Base-by-base conservation (phyloP, 257 asterid species). In the Solanum microdontum region DNA sequence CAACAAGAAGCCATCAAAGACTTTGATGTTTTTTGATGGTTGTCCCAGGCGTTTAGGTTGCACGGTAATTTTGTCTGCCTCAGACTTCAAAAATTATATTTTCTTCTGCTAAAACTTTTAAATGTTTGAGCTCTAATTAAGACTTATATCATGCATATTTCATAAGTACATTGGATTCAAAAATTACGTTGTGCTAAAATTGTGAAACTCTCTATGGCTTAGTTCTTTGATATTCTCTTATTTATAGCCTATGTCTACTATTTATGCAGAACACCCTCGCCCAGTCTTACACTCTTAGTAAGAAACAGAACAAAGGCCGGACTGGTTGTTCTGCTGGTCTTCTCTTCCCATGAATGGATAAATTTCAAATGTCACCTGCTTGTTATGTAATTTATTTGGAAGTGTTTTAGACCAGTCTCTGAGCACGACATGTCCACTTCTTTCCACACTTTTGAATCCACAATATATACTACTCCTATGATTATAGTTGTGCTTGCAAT, bases 21-120 rank as follows among this genome's bases (percentile, higher is more conserved):
- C 99, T 11, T 91, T 97, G 91, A 97, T 97, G 99, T 94, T 91
- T 91, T 94, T 97, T 66, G 98, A 95, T 91, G 99, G 99, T 45
- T 97, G 99, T 91, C 96, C 98, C 4, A 91, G 96, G 90, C 98
- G 98, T 86, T 89, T 97, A 88, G 98, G 99, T 86, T 96, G 99
- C 98, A 96, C 99, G 97, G 99, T 97, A 95, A 8, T 83, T 33
- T 51, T 88, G 69, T 73, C 88, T 77, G 43, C 40, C 14, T 51
- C 83, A 51, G 8, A 30, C 64, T 48, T 64, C 43, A 82, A 55
- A 17, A 10, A 3, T 15, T 82, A 10, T 3, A 17, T 45, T 30
- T 82, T 48, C 43, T 82, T 48, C 21, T 30, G 11, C 69, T 48
- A 60, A 48, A 79, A 5, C 30, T 82, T 5, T 48, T 45, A 15